Percentiles rank a stretch among this genome's conserved stretches.
Conservation (phyloP, 73 alveolate genomes). For the Paramecium tetraurelia region DNA sequence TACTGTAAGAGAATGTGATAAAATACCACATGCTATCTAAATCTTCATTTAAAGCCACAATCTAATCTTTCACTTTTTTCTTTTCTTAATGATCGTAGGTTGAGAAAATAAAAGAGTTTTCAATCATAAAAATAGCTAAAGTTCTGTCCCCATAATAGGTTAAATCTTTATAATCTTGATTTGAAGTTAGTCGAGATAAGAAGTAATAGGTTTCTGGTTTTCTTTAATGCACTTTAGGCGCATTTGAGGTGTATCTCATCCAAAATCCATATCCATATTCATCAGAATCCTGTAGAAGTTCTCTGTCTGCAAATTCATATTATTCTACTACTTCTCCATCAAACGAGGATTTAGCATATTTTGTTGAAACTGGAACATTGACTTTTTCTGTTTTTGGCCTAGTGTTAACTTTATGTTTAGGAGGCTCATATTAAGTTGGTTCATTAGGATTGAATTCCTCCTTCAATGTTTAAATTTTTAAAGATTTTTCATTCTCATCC, state of each 20-base stretch:
- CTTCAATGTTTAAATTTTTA: neutral
- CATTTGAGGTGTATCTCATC: neutral
- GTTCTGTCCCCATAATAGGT: conserved; percentile 47
- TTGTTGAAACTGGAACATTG: neutral
- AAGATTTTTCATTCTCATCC: neutral
- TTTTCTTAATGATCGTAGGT: conserved; percentile 12
- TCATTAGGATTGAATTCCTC: conserved; percentile 29
- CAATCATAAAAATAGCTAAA: neutral
- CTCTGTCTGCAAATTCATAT: conserved; percentile 34
- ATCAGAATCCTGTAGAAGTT: neutral
- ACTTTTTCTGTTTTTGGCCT: conserved; percentile 2
- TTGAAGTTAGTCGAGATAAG: conserved; percentile 16
- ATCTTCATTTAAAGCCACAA: neutral
- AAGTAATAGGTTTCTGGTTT: conserved; percentile 22
- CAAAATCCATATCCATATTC: conserved; percentile 54
- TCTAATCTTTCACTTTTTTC: neutral
- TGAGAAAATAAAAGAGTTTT: conserved; percentile 1
- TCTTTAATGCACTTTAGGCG: neutral
- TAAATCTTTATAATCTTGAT: neutral
- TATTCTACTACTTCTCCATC: conserved; percentile 36
- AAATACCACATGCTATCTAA: conserved; percentile 40
- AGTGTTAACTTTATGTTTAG: neutral
- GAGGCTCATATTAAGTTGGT: neutral
- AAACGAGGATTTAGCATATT: neutral
- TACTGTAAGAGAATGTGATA: conserved; percentile 26